A percentile compares a stretch with the other conserved stretches of the same genome.
phyloP scores from a whole-genome alignment of 1,139 yeast genomes.

The Yamadazyma membranifaciens region DNA sequence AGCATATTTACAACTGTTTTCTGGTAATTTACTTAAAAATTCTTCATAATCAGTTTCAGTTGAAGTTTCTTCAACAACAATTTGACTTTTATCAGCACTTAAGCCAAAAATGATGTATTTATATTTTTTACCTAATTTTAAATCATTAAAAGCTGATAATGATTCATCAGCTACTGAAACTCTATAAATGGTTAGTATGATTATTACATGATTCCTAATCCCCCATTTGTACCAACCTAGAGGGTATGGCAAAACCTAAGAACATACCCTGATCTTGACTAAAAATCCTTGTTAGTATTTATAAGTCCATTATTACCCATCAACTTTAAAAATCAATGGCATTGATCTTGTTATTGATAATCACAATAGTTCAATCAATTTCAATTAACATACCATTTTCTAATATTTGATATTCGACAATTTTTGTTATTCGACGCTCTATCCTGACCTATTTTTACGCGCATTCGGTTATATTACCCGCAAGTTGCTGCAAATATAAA shows the following conservation, averaged over 20 bases:
- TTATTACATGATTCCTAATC: neutral
- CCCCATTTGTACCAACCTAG: neutral
- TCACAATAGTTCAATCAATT: neutral
- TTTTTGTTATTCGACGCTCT: conserved; percentile 3
- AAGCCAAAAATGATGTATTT: conserved; percentile 80
- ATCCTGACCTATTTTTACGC: conserved; percentile 1
- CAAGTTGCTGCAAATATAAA: too few relatives aligned
- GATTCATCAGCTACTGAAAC: conserved; percentile 97
- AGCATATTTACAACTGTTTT: conserved; percentile 94
- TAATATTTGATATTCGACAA: conserved; percentile 1
- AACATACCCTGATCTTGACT: conserved; percentile 73
- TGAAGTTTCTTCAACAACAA: conserved; percentile 85
- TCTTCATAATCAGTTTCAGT: conserved; percentile 71
- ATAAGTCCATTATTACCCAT: neutral
- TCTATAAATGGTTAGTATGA: conserved; percentile 35
- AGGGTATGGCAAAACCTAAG: neutral
- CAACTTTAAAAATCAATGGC: neutral
- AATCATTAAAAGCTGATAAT: conserved; percentile 87
- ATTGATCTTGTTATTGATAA: neutral
- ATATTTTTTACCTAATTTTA: conserved; percentile 89
- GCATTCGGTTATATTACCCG: conserved; percentile 2
- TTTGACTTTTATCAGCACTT: conserved; percentile 84
- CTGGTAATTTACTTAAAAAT: conserved; percentile 86
- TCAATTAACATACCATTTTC: conserved; percentile 4
- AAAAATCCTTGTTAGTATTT: conserved; percentile 5